Conservation (phyloP, 148 eudicot genomes). For the Simmondsia chinensis region DNA sequence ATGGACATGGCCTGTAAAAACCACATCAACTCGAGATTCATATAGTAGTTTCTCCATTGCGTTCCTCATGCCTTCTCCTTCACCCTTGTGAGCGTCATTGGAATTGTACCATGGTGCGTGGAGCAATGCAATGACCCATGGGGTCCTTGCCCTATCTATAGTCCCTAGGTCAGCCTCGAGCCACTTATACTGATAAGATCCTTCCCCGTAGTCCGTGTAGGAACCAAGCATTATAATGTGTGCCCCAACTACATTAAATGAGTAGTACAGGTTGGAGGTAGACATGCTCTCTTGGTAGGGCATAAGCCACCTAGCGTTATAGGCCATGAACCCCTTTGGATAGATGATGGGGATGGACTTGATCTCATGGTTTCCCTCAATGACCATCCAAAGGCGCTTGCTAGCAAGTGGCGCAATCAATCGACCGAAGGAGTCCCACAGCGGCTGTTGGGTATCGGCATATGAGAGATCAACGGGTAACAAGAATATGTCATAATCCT, state of each 20-base stretch:
- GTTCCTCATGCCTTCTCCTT: no score
- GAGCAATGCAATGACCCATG: constrained; percentile 31
- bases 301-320: no score
- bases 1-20: constrained; percentile 51
- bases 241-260: no score
- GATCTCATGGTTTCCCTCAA: constrained; percentile 45
- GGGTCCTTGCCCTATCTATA: no score
- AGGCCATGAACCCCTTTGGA: no score
- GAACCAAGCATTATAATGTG: no score
- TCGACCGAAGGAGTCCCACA: constrained; percentile 56
- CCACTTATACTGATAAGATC: no score
- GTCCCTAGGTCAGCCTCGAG: no score
- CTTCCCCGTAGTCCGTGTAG: no score
- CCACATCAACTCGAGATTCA: constrained; percentile 32
- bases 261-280: no score
- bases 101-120: constrained; percentile 59
- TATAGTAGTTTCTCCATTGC: constrained; percentile 42
- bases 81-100: constrained; percentile 33
- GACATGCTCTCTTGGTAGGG: no score
- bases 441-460: constrained; percentile 39
- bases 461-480: constrained; percentile 51
- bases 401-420: constrained; percentile 45
- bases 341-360: no score
- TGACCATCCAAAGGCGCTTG: constrained; percentile 55
- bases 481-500: constrained; percentile 33